A percentile compares a stretch with the other conserved stretches of the same genome.
Conservation (phyloP, 768 basidiomycete species). For the Mycena floridula region DNA sequence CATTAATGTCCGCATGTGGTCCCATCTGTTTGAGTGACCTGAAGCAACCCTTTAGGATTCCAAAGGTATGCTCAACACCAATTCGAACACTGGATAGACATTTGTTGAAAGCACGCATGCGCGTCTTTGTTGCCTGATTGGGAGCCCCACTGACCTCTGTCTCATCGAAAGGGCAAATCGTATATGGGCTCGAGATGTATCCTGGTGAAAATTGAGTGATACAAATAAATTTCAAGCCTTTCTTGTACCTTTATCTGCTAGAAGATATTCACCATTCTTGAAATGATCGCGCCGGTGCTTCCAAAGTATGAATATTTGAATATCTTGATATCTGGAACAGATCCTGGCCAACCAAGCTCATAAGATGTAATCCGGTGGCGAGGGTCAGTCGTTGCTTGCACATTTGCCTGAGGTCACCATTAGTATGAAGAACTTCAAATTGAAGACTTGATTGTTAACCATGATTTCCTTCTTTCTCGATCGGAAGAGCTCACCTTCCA, state of each 20-base stretch:
- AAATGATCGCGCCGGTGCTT: constrained; percentile 12
- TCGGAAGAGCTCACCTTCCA: constrained; percentile 5
- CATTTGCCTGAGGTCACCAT: constrained; percentile 5
- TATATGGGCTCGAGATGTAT: constrained; percentile 16
- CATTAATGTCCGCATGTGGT: constrained; percentile 8
- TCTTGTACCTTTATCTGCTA: constrained; percentile 17
- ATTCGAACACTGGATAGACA: constrained; percentile 13
- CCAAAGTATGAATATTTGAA: constrained; percentile 16
- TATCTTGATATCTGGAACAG: constrained; percentile 12
- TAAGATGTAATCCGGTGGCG: constrained; percentile 13
- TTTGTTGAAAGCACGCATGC: constrained; percentile 13
- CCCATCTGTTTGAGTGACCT: constrained; percentile 10
- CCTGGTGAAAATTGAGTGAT: constrained; percentile 7
- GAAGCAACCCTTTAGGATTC: constrained; percentile 17
- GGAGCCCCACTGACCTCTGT: constrained; percentile 9
- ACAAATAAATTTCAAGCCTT: background rate
- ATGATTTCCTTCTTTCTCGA: constrained; percentile 5
- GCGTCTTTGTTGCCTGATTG: constrained; percentile 1
- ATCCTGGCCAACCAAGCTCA: constrained; percentile 18
- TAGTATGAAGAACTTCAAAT: background rate
- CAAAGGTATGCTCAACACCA: constrained; percentile 19
- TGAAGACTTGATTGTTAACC: background rate
- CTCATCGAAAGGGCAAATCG: constrained; percentile 18
- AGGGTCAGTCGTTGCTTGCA: constrained; percentile 16
- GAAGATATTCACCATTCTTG: constrained; percentile 14